Conservation (phyloP, 176 grass and related monocot genomes). For the Bolboschoenus planiculmis region DNA sequence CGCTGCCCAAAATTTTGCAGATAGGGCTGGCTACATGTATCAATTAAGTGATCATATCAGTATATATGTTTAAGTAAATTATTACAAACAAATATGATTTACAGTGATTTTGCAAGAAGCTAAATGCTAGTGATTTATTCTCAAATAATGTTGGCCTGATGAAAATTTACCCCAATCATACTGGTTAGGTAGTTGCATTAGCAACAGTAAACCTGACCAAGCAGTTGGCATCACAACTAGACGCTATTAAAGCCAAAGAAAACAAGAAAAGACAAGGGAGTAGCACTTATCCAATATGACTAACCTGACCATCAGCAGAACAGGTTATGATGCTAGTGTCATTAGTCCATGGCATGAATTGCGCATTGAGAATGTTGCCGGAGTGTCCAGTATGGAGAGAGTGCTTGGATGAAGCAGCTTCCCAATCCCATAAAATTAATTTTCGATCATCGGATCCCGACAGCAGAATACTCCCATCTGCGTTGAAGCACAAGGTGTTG, state of each 20-base stretch:
- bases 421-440: conserved; percentile 57
- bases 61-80: background rate
- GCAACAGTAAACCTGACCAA: background rate
- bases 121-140: no score
- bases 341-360: conserved; percentile 62
- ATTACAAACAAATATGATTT: background rate
- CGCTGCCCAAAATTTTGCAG: no score
- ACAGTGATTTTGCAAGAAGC: background rate
- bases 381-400: conserved; percentile 47
- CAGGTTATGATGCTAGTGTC: conserved; percentile 57
- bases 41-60: background rate
- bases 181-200: no score
- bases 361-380: conserved; percentile 53
- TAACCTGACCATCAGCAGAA: conserved; percentile 59
- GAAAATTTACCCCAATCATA: no score
- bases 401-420: background rate
- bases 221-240: background rate
- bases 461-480: conserved; percentile 51
- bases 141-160: background rate
- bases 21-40: background rate
- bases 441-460: conserved; percentile 53
- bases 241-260: background rate
- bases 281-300: background rate
- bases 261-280: background rate
- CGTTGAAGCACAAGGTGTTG: conserved; percentile 57